Conservation (phyloP, 495 filamentous ascomycete species). For the Emericellopsis terricola region DNA sequence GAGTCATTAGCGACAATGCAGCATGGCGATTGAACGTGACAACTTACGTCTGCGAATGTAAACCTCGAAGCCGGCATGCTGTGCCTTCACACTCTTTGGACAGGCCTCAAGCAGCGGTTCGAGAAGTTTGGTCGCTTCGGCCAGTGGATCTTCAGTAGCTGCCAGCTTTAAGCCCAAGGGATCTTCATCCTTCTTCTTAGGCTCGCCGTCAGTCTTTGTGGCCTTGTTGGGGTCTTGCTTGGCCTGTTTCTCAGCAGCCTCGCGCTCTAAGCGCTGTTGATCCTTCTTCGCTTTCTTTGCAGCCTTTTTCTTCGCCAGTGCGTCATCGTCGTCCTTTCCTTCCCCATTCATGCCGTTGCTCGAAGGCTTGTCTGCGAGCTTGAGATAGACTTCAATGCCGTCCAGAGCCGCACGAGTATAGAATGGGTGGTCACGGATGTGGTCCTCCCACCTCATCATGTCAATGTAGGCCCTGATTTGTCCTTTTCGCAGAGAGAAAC, state of each 20-base stretch:
- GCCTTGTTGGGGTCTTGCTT: slow-evolving; percentile 56
- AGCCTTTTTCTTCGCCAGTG: slow-evolving; percentile 74
- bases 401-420: slow-evolving; percentile 72
- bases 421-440: slow-evolving; percentile 79
- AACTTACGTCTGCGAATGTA: slow-evolving; percentile 58
- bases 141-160: slow-evolving; percentile 63
- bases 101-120: slow-evolving; percentile 60
- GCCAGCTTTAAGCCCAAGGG: slow-evolving; percentile 63
- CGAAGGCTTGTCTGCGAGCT: slow-evolving; percentile 59
- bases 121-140: slow-evolving; percentile 78
- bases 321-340: slow-evolving; percentile 25
- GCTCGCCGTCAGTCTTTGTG: slow-evolving; percentile 27
- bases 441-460: slow-evolving; percentile 93
- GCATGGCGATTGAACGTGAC: background rate
- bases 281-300: slow-evolving; percentile 92
- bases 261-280: slow-evolving; percentile 65
- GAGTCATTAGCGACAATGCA: slow-evolving; percentile 11
- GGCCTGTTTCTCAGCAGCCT: slow-evolving; percentile 50
- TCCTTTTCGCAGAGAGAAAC: slow-evolving; percentile 86
- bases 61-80: slow-evolving; percentile 80
- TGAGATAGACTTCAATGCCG: slow-evolving; percentile 63
- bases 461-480: slow-evolving; percentile 90
- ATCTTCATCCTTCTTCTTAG: slow-evolving; percentile 74
- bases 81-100: slow-evolving; percentile 65
- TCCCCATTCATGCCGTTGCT: slow-evolving; percentile 36